Evolutionary conservation across 192 early-diverging fungal species (phyloP).

Genomic region (Phlyctochytrium planicorne): DNA sequence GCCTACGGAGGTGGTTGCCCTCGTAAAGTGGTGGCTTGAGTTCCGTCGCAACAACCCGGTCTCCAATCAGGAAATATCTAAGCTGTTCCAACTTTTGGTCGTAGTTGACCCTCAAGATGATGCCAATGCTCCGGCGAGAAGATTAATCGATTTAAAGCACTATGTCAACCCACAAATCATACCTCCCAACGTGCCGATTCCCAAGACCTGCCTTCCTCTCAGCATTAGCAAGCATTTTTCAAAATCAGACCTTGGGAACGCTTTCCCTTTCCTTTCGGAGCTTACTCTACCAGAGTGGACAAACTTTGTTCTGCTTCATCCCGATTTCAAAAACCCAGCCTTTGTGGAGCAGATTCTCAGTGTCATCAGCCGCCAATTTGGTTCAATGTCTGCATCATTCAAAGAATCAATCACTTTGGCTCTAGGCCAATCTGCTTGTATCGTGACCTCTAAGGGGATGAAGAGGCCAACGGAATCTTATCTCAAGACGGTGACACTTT

Average conservation of each 20-base stretch:
- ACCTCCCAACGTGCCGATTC: slow-evolving; percentile 61
- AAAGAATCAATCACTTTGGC: slow-evolving; percentile 30
- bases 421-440: slow-evolving; percentile 48
- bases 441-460: slow-evolving; percentile 72
- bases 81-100: slow-evolving; percentile 50
- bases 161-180: slow-evolving; percentile 68
- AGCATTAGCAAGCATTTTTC: slow-evolving; percentile 65
- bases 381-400: slow-evolving; percentile 19
- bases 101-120: slow-evolving; percentile 36
- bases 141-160: slow-evolving; percentile 53
- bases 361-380: slow-evolving; percentile 50
- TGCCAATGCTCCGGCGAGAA: slow-evolving; percentile 25
- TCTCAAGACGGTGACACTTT: slow-evolving; percentile 75
- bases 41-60: slow-evolving; percentile 39
- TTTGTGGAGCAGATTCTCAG: slow-evolving; percentile 71
- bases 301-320: slow-evolving; percentile 43
- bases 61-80: slow-evolving; percentile 24
- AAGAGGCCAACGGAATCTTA: slow-evolving; percentile 69
- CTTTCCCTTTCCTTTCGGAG: slow-evolving; percentile 44
- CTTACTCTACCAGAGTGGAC: slow-evolving; percentile 65
- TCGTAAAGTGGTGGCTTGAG: slow-evolving; percentile 78
- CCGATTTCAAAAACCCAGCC: slow-evolving; percentile 46
- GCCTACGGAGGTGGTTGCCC: slow-evolving; percentile 57
- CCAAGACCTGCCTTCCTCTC: slow-evolving; percentile 59
- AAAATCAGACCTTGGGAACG: slow-evolving; percentile 50